A percentile compares a stretch with the other conserved stretches of the same genome.
Conservation (phyloP, 2,329 filamentous ascomycete species). For the Talaromyces sp. region DNA sequence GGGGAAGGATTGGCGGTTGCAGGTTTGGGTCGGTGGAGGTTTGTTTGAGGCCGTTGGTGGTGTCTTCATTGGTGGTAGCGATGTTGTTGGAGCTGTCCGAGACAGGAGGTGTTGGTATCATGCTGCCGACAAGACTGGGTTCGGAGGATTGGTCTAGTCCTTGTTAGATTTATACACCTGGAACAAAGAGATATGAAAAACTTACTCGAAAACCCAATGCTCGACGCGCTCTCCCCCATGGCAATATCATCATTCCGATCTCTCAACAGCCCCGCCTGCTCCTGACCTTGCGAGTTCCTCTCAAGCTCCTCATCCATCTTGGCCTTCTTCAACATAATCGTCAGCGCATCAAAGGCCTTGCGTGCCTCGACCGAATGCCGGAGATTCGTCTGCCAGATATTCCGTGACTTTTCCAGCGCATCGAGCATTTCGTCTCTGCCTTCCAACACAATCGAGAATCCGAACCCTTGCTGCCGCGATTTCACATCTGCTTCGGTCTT, state of each 20-base stretch:
- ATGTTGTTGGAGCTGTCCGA: neutral
- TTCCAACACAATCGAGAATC: neutral
- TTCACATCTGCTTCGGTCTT: neutral
- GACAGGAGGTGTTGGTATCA: neutral
- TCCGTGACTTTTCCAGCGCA: slow-evolving; percentile 5
- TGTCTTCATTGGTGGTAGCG: no score
- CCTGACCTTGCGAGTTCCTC: neutral
- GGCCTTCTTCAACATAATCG: slow-evolving; percentile 11
- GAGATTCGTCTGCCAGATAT: slow-evolving; percentile 10
- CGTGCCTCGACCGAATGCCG: slow-evolving; percentile 7
- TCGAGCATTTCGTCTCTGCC: slow-evolving; percentile 6
- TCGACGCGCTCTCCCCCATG: slow-evolving; percentile 7
- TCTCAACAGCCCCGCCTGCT: neutral
- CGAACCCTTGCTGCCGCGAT: neutral
- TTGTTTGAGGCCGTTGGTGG: neutral
- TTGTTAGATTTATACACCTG: neutral
- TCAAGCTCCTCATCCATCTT: slow-evolving; percentile 4
- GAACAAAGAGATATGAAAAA: neutral
- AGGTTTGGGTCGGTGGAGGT: neutral
- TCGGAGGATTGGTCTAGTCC: neutral
- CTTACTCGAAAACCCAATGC: neutral
- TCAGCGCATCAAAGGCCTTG: slow-evolving; percentile 12
- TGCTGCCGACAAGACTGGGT: neutral
- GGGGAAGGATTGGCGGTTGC: neutral
- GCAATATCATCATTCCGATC: slow-evolving; percentile 1